A percentile compares a stretch with the other conserved stretches of the same genome.
Evolutionary conservation across 345 rosid species (phyloP).

Genomic region (Sisymbrium irio): DNA sequence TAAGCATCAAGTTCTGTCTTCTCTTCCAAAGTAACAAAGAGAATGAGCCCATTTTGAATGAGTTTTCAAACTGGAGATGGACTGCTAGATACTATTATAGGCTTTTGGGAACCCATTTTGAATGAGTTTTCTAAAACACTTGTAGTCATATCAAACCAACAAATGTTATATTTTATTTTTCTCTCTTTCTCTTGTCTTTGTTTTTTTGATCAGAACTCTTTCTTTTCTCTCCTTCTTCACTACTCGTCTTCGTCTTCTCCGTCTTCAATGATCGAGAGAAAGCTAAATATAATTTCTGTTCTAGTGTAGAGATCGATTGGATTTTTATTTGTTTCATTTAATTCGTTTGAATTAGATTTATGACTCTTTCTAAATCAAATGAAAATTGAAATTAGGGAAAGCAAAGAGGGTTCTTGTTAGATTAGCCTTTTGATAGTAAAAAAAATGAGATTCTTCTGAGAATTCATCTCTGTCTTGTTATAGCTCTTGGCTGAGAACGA

Average conservation of each 20-base stretch:
- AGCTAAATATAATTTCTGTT: constrained; percentile 39
- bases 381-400: not conserved
- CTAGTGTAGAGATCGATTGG: not conserved
- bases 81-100: constrained; percentile 77
- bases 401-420: not conserved
- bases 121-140: no score
- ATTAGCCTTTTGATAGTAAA: not conserved
- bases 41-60: constrained; percentile 99
- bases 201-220: no score
- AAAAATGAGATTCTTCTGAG: no score
- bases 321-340: not conserved
- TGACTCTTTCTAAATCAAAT: not conserved
- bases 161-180: no score
- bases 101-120: no score
- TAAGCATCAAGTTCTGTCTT: constrained; percentile 70
- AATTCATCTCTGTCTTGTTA: constrained; percentile 20
- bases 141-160: no score
- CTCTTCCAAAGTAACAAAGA: constrained; percentile 87
- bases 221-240: no score
- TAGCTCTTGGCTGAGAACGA: constrained; percentile 89
- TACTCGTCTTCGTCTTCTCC: no score
- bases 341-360: no score
- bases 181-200: no score
- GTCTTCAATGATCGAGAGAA: no score
- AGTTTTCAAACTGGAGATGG: constrained; percentile 90